These are phyloP conservation scores for Dendrocalamus latiflorus DNA, from an alignment of 202 grass and related monocot genomes.

Conservation along the genomic window DNA sequence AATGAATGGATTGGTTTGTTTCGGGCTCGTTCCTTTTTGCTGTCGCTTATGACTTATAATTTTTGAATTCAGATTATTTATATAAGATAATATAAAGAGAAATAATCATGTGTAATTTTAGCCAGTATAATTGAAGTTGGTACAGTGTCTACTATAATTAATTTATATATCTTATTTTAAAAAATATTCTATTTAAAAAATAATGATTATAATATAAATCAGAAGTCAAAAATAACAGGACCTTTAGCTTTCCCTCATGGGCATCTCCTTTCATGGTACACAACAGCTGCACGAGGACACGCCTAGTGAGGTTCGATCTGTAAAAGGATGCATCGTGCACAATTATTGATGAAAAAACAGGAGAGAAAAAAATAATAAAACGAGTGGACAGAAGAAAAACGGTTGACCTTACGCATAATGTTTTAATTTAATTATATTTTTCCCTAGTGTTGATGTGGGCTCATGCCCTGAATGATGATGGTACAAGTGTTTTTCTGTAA, in stretches of 20 bases:
- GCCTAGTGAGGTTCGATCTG: constrained; percentile 17
- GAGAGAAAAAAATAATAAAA: not conserved
- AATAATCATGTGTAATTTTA: too few relatives aligned
- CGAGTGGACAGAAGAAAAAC: not conserved
- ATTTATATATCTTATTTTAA: too few relatives aligned
- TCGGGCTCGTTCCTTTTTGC: too few relatives aligned
- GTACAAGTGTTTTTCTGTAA: not conserved
- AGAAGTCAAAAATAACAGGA: too few relatives aligned
- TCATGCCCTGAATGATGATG: not conserved
- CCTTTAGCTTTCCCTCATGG: not conserved
- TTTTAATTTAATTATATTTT: not conserved
- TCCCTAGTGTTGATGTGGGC: not conserved
- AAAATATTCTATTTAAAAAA: too few relatives aligned
- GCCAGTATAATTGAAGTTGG: too few relatives aligned
- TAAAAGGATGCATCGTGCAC: constrained; percentile 3
- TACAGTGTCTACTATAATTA: too few relatives aligned
- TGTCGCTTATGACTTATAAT: too few relatives aligned
- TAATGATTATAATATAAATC: too few relatives aligned
- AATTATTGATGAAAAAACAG: not conserved
- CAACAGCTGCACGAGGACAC: too few relatives aligned
- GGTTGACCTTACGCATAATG: constrained; percentile 15
- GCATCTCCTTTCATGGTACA: not conserved
- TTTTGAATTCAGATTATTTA: too few relatives aligned
- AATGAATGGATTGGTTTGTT: not conserved
- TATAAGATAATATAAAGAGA: too few relatives aligned